Evolutionary conservation across 163 green algal genomes (phyloP), one percentile per base, ranked within the genome.

Genomic region (Scenedesmus sp.): DNA sequence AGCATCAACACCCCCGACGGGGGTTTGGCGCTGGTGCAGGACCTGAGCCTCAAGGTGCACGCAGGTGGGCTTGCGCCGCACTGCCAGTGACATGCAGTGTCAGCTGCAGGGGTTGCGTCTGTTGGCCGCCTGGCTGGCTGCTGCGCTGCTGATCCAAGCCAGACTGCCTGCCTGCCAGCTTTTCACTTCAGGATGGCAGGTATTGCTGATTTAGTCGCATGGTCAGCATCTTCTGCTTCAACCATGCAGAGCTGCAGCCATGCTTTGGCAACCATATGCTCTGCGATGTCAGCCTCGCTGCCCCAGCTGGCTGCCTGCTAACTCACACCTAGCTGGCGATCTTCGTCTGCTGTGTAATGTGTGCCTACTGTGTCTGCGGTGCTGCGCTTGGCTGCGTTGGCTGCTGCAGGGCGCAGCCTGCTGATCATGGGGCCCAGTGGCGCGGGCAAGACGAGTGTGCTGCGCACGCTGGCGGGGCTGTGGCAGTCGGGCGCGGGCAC

Each of bases 401-500:
- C 33, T 61, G 61, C 2, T 3, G 35, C 84, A 3, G 95, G 96
- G 24, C 76, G 95, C 33, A 97, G 95, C 0, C 90, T 99, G 86
- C 95, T 99, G 35, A 95, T 99, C 53, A 98, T 99, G 95, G 98
- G 98, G 0, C 97, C 97, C 51, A 97, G 94, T 43, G 98, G 98
- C 24, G 96, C 95, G 13, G 98, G 98, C 82, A 99, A 99, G 95
- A 99, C 97, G 30, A 97, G 93, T 9, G 83, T 99, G 18, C 90
- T 99, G 92, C 89, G 95, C 9, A 95, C 96, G 4, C 92, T 98
- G 40, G 98, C 98, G 43, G 98, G 98, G 30, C 93, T 99, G 35
- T 99, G 97, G 97, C 95, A 95, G 59, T 88, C 56, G 33, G 96
- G 96, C 43, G 86, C 46, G 12, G 95, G 97, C 59, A 91, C 90